Percentiles rank a stretch among this genome's conserved stretches.
These are phyloP conservation scores for Candida dubliniensis DNA, from an alignment of 1,139 yeast species.

Conservation along the genomic window DNA sequence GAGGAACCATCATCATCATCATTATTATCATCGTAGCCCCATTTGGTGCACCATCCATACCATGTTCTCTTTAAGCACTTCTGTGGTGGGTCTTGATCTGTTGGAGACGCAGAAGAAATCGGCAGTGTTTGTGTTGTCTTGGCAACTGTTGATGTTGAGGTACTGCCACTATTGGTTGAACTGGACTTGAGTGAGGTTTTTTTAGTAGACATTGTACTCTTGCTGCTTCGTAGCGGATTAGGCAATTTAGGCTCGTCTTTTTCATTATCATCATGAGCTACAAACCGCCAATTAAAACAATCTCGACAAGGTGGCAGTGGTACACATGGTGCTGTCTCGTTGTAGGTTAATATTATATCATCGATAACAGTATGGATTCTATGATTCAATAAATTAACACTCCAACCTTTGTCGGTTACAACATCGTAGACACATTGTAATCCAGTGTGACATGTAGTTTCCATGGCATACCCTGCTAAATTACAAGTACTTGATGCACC, in stretches of 20 bases:
- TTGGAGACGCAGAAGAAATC: constrained; percentile 10
- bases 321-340: constrained; percentile 72
- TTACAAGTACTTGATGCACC: constrained; percentile 93
- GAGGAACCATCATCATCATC: constrained; percentile 2
- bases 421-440: constrained; percentile 86
- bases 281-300: constrained; percentile 89
- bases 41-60: constrained; percentile 49
- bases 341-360: constrained; percentile 69
- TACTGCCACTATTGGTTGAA: constrained; percentile 1
- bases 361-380: constrained; percentile 90
- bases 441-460: constrained; percentile 93
- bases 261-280: constrained; percentile 49
- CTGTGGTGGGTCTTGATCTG: constrained; percentile 22
- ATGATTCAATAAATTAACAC: constrained; percentile 82
- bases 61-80: constrained; percentile 46
- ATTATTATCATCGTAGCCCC: constrained; percentile 28
- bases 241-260: constrained; percentile 41
- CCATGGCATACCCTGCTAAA: constrained; percentile 96
- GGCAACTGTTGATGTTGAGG: constrained; percentile 1
- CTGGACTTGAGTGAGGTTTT: constrained; percentile 5
- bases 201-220: constrained; percentile 3
- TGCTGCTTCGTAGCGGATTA: constrained; percentile 30
- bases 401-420: constrained; percentile 89
- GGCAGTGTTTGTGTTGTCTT: constrained; percentile 2
- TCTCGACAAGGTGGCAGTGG: constrained; percentile 81